Evolutionary conservation across 1,139 yeast genomes (phyloP).

Genomic region (Saccharomycopsis hybrid): DNA sequence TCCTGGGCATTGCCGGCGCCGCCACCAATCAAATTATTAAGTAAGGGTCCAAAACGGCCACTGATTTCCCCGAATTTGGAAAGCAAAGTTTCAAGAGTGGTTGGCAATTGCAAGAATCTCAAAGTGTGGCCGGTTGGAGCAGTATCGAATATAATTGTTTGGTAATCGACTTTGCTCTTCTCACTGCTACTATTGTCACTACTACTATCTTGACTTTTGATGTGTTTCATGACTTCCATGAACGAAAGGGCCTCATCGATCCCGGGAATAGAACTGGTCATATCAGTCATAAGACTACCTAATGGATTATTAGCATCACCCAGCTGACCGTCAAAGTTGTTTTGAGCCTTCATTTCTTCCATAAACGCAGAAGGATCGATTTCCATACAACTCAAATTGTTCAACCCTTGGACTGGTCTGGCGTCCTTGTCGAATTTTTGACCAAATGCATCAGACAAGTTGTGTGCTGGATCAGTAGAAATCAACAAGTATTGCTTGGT

Average conservation of each 20-base stretch:
- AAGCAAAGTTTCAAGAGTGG: conserved; percentile 80
- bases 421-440: conserved; percentile 98
- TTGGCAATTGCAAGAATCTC: conserved; percentile 88
- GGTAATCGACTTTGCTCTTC: conserved; percentile 48
- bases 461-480: conserved; percentile 98
- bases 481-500: conserved; percentile 76
- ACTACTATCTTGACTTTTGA: conserved; percentile 59
- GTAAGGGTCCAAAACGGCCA: conserved; percentile 85
- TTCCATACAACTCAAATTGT: conserved; percentile 93
- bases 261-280: conserved; percentile 95
- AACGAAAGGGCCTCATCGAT: conserved; percentile 96
- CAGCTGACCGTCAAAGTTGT: conserved; percentile 40
- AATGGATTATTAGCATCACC: conserved; percentile 46
- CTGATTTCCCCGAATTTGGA: conserved; percentile 83
- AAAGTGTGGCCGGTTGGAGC: conserved; percentile 99
- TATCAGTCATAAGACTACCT: conserved; percentile 70
- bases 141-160: conserved; percentile 91
- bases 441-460: conserved; percentile 94
- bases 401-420: conserved; percentile 80
- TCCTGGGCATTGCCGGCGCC: conserved; percentile 34
- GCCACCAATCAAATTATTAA: conserved; percentile 63
- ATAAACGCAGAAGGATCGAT: conserved; percentile 94
- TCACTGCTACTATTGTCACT: conserved; percentile 25
- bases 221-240: conserved; percentile 96
- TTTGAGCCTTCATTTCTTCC: conserved; percentile 75